Conservation (phyloP, 208 protist species). For the Leishmania arabica region DNA sequence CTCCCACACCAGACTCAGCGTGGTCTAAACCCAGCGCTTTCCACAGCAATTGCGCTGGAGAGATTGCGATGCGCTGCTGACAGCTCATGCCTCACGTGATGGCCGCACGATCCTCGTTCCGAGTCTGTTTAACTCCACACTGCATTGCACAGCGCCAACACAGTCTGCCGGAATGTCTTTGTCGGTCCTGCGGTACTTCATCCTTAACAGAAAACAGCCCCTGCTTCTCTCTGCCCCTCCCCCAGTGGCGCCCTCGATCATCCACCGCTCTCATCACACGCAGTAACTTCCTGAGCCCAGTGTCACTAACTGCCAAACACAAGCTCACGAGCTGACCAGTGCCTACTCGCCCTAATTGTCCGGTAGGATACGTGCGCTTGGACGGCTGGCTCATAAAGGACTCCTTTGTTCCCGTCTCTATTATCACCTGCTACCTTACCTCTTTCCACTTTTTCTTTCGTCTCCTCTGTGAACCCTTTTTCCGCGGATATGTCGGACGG, state of each 20-base stretch:
- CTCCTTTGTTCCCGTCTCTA: neutral
- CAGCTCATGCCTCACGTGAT: neutral
- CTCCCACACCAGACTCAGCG: conserved; percentile 48
- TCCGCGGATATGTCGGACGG: neutral
- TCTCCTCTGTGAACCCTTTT: neutral
- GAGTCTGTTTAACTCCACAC: neutral
- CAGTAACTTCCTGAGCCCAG: neutral
- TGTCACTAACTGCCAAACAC: neutral
- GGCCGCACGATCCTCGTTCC: neutral
- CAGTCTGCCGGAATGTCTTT: neutral
- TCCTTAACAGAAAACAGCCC: neutral
- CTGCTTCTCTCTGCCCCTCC: neutral
- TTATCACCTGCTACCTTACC: neutral
- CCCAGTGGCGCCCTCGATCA: neutral
- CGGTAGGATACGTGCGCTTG: neutral
- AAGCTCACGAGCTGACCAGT: neutral
- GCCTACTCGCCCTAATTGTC: neutral
- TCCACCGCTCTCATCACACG: neutral
- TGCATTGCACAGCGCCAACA: neutral
- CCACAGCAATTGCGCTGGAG: conserved; percentile 68
- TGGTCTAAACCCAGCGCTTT: conserved; percentile 67
- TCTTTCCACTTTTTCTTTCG: neutral
- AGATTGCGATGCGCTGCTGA: conserved; percentile 40
- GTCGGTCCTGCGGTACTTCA: neutral
- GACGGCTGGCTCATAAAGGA: neutral